Evolutionary conservation across 805 yeast species (phyloP).

Genomic region (Candida taoyuanica): DNA sequence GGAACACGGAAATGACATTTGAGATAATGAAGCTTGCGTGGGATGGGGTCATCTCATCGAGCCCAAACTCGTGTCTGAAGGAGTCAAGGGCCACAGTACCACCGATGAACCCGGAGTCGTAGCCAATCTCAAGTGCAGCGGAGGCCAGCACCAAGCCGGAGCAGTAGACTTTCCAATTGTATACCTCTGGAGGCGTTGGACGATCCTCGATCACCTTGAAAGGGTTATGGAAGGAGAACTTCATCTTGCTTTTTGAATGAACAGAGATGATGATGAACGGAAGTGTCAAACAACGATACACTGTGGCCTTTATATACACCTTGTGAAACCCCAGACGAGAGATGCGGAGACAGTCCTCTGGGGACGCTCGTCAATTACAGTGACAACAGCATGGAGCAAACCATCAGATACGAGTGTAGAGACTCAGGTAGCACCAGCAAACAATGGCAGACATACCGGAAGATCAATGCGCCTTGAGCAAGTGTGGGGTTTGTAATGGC

Average conservation of each 20-base stretch:
- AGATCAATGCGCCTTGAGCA: background rate
- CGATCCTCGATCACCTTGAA: constrained; percentile 14
- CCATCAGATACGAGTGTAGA: too few relatives aligned
- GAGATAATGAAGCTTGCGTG: constrained; percentile 10
- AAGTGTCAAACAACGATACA: too few relatives aligned
- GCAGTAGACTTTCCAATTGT: constrained; percentile 38
- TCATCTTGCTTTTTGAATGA: constrained; percentile 3
- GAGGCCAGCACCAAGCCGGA: constrained; percentile 43
- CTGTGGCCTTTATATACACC: too few relatives aligned
- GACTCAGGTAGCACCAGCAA: too few relatives aligned
- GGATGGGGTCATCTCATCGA: constrained; percentile 22
- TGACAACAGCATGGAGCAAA: too few relatives aligned
- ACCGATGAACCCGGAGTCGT: constrained; percentile 51
- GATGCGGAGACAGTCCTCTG: too few relatives aligned
- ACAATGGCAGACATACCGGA: too few relatives aligned
- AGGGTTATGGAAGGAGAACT: constrained; percentile 8
- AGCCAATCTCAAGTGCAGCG: constrained; percentile 48
- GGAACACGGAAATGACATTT: constrained; percentile 21
- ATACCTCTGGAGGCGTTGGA: constrained; percentile 36
- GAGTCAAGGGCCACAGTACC: constrained; percentile 41
- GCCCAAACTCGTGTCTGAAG: constrained; percentile 39
- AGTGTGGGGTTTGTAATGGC: too few relatives aligned
- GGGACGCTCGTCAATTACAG: too few relatives aligned
- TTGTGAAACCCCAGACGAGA: too few relatives aligned
- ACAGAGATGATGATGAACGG: too few relatives aligned